Conservation (phyloP, 73 alveolate genomes). For the Tetrahymena elliotti region DNA sequence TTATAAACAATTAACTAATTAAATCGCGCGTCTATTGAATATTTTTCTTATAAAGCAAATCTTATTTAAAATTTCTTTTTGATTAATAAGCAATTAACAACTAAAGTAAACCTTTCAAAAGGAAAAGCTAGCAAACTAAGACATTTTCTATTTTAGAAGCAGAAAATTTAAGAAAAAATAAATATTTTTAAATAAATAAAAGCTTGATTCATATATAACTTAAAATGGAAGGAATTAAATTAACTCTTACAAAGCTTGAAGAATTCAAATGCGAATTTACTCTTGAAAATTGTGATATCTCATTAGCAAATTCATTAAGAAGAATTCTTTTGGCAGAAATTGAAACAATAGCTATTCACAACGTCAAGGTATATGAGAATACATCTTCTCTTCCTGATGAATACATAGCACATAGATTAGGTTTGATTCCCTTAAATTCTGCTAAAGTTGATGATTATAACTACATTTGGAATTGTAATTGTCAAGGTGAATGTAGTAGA, state of each 20-base stretch:
- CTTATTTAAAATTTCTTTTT: neutral
- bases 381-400: slow-evolving; percentile 90
- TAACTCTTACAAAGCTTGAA: neutral
- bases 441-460: slow-evolving; percentile 61
- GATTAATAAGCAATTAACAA: neutral
- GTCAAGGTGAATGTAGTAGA: slow-evolving; percentile 58
- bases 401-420: slow-evolving; percentile 82
- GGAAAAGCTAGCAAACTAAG: neutral
- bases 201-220: neutral
- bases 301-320: slow-evolving; percentile 90
- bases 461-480: slow-evolving; percentile 62
- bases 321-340: slow-evolving; percentile 90
- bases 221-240: neutral
- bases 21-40: slow-evolving; percentile 1
- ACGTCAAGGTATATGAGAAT: slow-evolving; percentile 80
- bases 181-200: neutral
- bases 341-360: slow-evolving; percentile 87
- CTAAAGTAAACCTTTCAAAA: neutral
- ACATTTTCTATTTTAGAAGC: neutral
- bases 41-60: neutral
- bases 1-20: neutral
- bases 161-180: neutral
- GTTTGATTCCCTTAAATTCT: slow-evolving; percentile 73
- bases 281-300: slow-evolving; percentile 68
- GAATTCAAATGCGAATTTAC: slow-evolving; percentile 75